Conservation (phyloP, 371 early-diverging fungal species). For the Haplosporangium sp. region DNA sequence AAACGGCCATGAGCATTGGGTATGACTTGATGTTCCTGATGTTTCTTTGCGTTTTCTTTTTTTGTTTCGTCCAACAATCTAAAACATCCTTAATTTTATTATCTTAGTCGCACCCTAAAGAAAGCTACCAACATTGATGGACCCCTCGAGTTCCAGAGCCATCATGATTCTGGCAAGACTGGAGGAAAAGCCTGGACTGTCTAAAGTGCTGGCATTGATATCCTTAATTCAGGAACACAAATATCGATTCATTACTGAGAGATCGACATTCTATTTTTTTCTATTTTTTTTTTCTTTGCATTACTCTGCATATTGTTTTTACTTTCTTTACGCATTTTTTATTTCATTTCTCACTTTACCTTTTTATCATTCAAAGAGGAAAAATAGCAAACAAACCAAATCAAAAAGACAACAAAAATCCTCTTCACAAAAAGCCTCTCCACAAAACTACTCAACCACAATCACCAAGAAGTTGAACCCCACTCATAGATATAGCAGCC, state of each 20-base stretch:
- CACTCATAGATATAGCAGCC: slow-evolving; percentile 3
- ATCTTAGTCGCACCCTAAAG: slow-evolving; percentile 46
- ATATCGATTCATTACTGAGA: no score
- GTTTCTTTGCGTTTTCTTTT: no score
- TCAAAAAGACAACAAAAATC: no score
- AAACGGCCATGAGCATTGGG: slow-evolving; percentile 74
- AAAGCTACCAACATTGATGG: slow-evolving; percentile 41
- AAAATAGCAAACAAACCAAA: no score
- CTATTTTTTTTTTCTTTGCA: neutral
- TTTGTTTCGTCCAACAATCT: no score
- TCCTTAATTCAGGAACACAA: neutral
- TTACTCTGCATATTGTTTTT: neutral
- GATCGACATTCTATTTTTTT: neutral
- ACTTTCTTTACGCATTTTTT: neutral
- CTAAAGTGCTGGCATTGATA: slow-evolving; percentile 12
- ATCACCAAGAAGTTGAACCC: neutral
- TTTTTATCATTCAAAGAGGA: no score
- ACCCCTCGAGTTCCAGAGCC: slow-evolving; percentile 45
- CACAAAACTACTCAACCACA: no score
- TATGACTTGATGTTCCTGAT: slow-evolving; percentile 46
- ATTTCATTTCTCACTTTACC: slow-evolving; percentile 1
- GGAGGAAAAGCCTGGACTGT: slow-evolving; percentile 49
- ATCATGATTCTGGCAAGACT: slow-evolving; percentile 37
- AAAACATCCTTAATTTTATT: neutral
- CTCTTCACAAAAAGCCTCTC: no score